These are phyloP conservation scores for Pythium biforme DNA, from an alignment of 352 stramenopile species.

Conservation along the genomic window DNA sequence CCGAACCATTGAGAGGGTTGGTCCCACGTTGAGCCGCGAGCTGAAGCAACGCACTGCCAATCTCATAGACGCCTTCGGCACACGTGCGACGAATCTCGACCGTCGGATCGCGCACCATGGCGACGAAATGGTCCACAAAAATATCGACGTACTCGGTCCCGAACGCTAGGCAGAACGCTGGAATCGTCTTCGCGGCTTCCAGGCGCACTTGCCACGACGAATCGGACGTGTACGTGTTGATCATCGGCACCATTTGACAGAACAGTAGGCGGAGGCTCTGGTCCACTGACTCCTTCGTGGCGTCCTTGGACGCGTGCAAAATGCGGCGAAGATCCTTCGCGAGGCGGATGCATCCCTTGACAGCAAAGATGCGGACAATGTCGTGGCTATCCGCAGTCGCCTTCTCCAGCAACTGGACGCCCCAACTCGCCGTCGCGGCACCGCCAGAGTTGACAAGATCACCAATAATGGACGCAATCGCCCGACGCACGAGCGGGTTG, in stretches of 20 bases:
- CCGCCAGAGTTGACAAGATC: slow-evolving; percentile 63
- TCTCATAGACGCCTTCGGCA: slow-evolving; percentile 59
- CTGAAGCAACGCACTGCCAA: slow-evolving; percentile 60
- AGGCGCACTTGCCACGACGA: slow-evolving; percentile 87
- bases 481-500: slow-evolving; percentile 79
- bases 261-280: slow-evolving; percentile 61
- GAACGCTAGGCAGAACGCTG: slow-evolving; percentile 75
- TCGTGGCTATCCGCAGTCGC: slow-evolving; percentile 81
- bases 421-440: slow-evolving; percentile 55
- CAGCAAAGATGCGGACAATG: slow-evolving; percentile 85
- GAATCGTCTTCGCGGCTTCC: slow-evolving; percentile 70
- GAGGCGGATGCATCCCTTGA: slow-evolving; percentile 80
- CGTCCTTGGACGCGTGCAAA: slow-evolving; percentile 24
- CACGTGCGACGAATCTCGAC: slow-evolving; percentile 82
- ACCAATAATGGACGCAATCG: slow-evolving; percentile 81
- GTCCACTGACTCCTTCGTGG: slow-evolving; percentile 28
- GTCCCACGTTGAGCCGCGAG: slow-evolving; percentile 37
- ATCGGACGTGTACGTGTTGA: slow-evolving; percentile 87
- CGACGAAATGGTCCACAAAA: slow-evolving; percentile 87
- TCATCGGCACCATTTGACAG: slow-evolving; percentile 83
- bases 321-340: slow-evolving; percentile 59
- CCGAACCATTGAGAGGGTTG: not conserved
- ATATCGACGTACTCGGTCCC: slow-evolving; percentile 79
- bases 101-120: slow-evolving; percentile 77
- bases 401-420: slow-evolving; percentile 78